Evolutionary conservation across 2,329 filamentous ascomycete genomes (phyloP), one percentile per base, ranked within the genome.

Genomic region (Fusarium hainanense): DNA sequence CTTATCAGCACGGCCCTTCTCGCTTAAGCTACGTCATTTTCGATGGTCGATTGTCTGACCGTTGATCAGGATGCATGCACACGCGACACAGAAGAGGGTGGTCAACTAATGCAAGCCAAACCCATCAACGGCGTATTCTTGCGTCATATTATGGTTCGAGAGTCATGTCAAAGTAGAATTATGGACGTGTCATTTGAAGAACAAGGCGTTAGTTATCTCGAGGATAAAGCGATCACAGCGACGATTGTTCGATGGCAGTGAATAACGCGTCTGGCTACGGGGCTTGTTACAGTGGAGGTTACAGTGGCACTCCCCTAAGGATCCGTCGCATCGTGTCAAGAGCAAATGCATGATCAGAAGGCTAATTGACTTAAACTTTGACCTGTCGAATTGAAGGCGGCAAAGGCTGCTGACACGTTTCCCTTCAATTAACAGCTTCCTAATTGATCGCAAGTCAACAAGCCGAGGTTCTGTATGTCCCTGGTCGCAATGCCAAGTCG

Each of bases 71-170:
- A 13, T 44, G 37, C 11, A 64, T 44, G 37, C 11, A 64, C 20
- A 10, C 50, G 21, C 21, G 21, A 44, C n/a, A 58, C 25, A 34
- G 4, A 2, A 25, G 34, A 50, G 51, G 41, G 25, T 25, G 42
- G 46, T 56, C 28, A 16, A 5, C 62, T 65, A 58, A 65, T 49
- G 62, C 52, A 65, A 58, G 62, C 32, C 23, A 58, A 32, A 18
- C 7, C 11, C 16, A 32, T 50, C 16, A 9, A 41, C 48, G 21
- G 13, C 16, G 40, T 20, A 11, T 18, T 21, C 2, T 25, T 65
- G 46, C 62, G 62, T 65, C 60, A 65, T 41, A 20, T 27, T 21
- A 16, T 32, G 13, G 12, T 25, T 48, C 7, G 14, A 25, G 8
- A n/a, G 7, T n/a, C 23, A 27, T 34, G 14, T 25, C 25, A 7